Evolutionary conservation across 2,329 filamentous ascomycete genomes (phyloP).

Genomic region (Lecanicillium sp.): DNA sequence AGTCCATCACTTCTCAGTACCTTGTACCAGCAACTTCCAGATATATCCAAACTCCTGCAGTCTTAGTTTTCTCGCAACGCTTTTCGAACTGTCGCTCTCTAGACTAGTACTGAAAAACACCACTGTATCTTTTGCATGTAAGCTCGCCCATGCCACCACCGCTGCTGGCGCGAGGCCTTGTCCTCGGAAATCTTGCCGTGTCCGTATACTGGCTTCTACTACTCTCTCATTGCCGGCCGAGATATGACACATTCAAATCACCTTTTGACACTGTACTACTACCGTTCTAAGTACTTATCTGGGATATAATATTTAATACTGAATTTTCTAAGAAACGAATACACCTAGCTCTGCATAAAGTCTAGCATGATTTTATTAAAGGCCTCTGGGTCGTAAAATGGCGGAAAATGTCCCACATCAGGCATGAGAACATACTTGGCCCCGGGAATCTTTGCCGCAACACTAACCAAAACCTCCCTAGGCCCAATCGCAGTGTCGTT

Average conservation of each 20-base stretch:
- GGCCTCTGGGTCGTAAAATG: no score
- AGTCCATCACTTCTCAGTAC: neutral
- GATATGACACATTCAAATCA: slow-evolving; percentile 3
- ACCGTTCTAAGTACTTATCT: no score
- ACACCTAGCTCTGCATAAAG: neutral
- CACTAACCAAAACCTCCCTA: no score
- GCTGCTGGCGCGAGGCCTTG: neutral
- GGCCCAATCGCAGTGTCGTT: no score
- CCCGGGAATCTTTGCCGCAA: no score
- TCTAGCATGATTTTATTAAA: no score
- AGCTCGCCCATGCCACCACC: slow-evolving; percentile 2
- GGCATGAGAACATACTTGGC: no score
- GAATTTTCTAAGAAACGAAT: no score
- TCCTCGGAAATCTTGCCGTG: neutral
- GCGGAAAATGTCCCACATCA: no score
- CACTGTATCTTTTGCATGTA: neutral
- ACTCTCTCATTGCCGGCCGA: slow-evolving; percentile 2
- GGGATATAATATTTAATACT: no score
- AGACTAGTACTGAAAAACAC: slow-evolving; percentile 2
- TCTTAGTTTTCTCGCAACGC: neutral
- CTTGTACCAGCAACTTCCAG: slow-evolving; percentile 3
- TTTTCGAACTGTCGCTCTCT: slow-evolving; percentile 3
- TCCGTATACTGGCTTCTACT: slow-evolving; percentile 3
- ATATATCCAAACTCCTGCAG: slow-evolving; percentile 4
- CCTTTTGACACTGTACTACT: neutral